Evolutionary conservation across 2,329 filamentous ascomycete genomes (phyloP).

Genomic region (Coleophoma eucalyptorum): DNA sequence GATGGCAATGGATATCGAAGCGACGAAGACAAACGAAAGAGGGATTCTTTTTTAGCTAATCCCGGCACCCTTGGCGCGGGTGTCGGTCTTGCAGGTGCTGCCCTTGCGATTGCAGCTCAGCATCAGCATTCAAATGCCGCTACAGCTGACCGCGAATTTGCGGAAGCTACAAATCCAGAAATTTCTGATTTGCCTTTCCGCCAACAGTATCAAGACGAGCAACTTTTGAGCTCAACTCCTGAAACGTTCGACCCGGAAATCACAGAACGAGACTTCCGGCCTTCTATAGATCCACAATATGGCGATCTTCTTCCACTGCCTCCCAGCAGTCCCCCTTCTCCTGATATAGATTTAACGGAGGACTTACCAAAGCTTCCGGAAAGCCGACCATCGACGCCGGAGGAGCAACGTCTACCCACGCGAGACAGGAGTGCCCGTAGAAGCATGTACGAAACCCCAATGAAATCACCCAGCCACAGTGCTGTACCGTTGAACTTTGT

Average conservation of each 20-base stretch:
- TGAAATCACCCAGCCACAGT: slow-evolving; percentile 40
- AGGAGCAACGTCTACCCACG: slow-evolving; percentile 15
- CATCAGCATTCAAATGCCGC: slow-evolving; percentile 28
- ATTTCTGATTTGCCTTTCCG: neutral
- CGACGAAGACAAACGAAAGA: slow-evolving; percentile 21
- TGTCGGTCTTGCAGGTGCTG: slow-evolving; percentile 58
- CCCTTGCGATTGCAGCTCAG: slow-evolving; percentile 28
- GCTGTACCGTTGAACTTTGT: slow-evolving; percentile 53
- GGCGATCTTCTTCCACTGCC: slow-evolving; percentile 62
- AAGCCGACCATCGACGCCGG: slow-evolving; percentile 47
- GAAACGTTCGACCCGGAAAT: slow-evolving; percentile 54
- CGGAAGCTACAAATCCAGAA: slow-evolving; percentile 8
- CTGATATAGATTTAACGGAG: slow-evolving; percentile 29
- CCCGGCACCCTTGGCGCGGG: slow-evolving; percentile 67
- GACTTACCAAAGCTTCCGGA: slow-evolving; percentile 54
- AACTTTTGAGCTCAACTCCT: slow-evolving; percentile 5
- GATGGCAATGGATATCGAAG: slow-evolving; percentile 9
- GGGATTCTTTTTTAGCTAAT: slow-evolving; percentile 69
- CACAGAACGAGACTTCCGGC: slow-evolving; percentile 52
- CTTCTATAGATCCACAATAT: slow-evolving; percentile 63
- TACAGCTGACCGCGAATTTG: slow-evolving; percentile 21
- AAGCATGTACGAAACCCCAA: slow-evolving; percentile 21
- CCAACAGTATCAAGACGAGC: neutral
- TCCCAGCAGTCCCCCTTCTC: slow-evolving; percentile 53
- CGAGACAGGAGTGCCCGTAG: slow-evolving; percentile 16